phyloP scores from a whole-genome alignment of 805 yeast genomes.

The Saccharomycopsis selenospora region DNA sequence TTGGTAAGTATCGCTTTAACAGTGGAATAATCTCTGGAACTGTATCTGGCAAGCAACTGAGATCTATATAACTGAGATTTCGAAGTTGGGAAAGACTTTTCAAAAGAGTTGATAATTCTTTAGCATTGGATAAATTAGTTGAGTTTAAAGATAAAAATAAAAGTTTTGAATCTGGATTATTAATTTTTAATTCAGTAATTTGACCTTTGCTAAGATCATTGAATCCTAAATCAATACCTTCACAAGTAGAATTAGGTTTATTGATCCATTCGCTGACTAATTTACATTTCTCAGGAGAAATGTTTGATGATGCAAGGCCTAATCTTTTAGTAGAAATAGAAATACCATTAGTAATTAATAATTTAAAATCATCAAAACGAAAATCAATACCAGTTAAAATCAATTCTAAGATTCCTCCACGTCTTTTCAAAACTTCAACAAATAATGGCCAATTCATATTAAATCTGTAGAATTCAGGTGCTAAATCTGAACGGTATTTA shows the following conservation, averaged over 20 bases:
- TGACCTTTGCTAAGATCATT: constrained; percentile 49
- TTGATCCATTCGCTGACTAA: constrained; percentile 53
- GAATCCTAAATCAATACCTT: constrained; percentile 80
- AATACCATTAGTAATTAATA: constrained; percentile 50
- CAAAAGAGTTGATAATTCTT: constrained; percentile 44
- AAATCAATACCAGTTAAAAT: constrained; percentile 73
- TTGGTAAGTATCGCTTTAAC: constrained; percentile 58
- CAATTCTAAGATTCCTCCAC: constrained; percentile 76
- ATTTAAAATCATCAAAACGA: constrained; percentile 46
- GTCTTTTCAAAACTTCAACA: constrained; percentile 54
- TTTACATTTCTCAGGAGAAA: constrained; percentile 51
- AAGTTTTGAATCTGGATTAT: constrained; percentile 26
- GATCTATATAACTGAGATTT: constrained; percentile 58
- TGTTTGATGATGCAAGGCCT: constrained; percentile 71
- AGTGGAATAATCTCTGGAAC: constrained; percentile 57
- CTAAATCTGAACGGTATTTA: constrained; percentile 32
- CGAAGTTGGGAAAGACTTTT: constrained; percentile 47
- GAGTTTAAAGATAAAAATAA: constrained; percentile 56
- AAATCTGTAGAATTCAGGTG: constrained; percentile 42
- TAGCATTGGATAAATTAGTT: constrained; percentile 48
- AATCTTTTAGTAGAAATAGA: constrained; percentile 47
- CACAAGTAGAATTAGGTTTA: constrained; percentile 32
- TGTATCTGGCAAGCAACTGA: constrained; percentile 60
- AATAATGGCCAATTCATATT: constrained; percentile 80
- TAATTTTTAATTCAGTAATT: constrained; percentile 24